phyloP scores from a whole-genome alignment of 441 rosid genomes.

The Pelargonium cotyledonis region DNA sequence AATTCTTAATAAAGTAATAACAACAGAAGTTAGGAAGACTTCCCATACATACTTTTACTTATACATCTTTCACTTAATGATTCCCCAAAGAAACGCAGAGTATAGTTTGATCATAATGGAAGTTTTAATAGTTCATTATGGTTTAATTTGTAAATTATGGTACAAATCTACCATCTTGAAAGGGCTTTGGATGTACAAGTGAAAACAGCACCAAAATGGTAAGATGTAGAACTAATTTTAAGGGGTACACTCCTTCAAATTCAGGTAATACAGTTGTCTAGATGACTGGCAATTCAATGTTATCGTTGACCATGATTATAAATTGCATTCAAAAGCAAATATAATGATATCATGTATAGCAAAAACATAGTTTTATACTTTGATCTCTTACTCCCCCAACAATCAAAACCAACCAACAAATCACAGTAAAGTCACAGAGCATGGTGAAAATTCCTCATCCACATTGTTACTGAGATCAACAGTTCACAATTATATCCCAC shows the following conservation, averaged over 20 bases:
- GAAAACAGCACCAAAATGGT: neutral
- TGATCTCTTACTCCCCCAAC: no score
- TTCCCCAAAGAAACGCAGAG: neutral
- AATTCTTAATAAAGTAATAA: neutral
- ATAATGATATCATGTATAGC: neutral
- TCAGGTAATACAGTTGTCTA: neutral
- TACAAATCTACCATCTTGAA: neutral
- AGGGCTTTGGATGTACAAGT: neutral
- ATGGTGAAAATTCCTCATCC: neutral
- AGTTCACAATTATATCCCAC: no score
- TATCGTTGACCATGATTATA: neutral
- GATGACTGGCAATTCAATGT: neutral
- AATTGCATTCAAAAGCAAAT: neutral
- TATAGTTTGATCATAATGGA: neutral
- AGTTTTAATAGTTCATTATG: neutral
- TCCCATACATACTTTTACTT: neutral
- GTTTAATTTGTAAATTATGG: neutral
- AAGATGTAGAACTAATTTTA: neutral
- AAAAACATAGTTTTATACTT: neutral
- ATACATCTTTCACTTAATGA: neutral
- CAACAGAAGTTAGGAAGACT: no score
- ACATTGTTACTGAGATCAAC: no score
- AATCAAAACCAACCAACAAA: neutral
- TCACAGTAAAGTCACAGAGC: neutral
- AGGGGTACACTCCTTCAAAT: neutral